phyloP scores from a whole-genome alignment of 805 yeast species.

The Saccharomycopsis vini region DNA sequence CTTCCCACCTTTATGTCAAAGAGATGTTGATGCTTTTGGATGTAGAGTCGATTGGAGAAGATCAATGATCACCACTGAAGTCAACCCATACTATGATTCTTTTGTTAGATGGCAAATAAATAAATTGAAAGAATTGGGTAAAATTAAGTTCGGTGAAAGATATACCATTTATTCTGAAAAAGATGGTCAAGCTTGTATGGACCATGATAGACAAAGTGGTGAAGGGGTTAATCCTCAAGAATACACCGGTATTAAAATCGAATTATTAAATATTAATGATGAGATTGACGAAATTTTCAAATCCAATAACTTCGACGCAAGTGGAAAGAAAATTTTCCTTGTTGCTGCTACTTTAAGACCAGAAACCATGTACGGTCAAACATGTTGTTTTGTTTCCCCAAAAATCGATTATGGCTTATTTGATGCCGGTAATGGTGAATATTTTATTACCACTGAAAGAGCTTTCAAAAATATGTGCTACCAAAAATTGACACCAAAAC shows the following conservation, averaged over 20 bases:
- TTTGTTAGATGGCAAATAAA: constrained; percentile 96
- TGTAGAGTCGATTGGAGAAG: constrained; percentile 98
- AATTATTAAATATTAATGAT: constrained; percentile 49
- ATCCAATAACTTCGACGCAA: constrained; percentile 34
- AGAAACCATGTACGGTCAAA: constrained; percentile 98
- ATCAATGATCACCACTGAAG: constrained; percentile 89
- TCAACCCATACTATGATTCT: constrained; percentile 89
- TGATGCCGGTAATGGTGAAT: constrained; percentile 68
- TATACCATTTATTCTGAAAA: constrained; percentile 94
- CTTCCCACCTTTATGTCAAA: constrained; percentile 85
- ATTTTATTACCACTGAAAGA: constrained; percentile 82
- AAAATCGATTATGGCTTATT: constrained; percentile 87
- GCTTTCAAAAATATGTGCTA: constrained; percentile 96
- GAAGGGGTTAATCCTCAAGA: constrained; percentile 97
- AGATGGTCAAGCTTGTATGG: constrained; percentile 99
- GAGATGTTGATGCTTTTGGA: constrained; percentile 74
- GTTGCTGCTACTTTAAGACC: constrained; percentile 98
- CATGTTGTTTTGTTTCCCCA: constrained; percentile 96
- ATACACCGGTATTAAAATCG: constrained; percentile 86
- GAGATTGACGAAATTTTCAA: constrained; percentile 48
- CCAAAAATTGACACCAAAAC: constrained; percentile 83
- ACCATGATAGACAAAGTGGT: constrained; percentile 94
- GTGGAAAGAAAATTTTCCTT: constrained; percentile 60
- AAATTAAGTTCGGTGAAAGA: constrained; percentile 96
- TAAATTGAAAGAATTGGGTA: constrained; percentile 72